Conservation (phyloP, 345 rosid species). For the Eucalyptus victrix region DNA sequence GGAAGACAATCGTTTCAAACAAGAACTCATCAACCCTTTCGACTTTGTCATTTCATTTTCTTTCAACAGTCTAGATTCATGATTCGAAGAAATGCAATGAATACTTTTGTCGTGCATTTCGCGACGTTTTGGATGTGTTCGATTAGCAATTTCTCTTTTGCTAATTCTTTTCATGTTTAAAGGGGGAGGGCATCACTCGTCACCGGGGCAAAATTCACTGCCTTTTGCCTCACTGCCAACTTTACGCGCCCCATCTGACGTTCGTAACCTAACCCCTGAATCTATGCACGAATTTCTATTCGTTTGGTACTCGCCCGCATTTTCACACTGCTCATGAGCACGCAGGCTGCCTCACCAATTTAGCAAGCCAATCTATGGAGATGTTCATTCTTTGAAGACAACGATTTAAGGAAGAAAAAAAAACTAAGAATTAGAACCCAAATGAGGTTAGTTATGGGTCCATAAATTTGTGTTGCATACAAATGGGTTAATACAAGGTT, state of each 20-base stretch:
- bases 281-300: neutral
- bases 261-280: neutral
- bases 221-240: too few species aligned
- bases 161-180: too few species aligned
- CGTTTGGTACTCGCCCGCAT: neutral
- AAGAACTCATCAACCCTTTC: too few species aligned
- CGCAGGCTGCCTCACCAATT: neutral
- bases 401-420: neutral
- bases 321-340: neutral
- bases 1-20: too few species aligned
- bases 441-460: neutral
- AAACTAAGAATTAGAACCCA: neutral
- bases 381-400: neutral
- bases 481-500: neutral
- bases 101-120: too few species aligned
- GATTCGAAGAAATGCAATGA: too few species aligned
- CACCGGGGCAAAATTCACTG: too few species aligned
- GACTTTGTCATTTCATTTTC: too few species aligned
- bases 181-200: too few species aligned
- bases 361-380: neutral
- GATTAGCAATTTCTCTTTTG: too few species aligned
- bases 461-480: neutral
- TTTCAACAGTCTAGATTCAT: too few species aligned
- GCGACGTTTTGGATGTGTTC: too few species aligned
- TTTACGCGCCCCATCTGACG: neutral